Conservation (phyloP, 2,329 filamentous ascomycete species). For the Penicillium palitans region DNA sequence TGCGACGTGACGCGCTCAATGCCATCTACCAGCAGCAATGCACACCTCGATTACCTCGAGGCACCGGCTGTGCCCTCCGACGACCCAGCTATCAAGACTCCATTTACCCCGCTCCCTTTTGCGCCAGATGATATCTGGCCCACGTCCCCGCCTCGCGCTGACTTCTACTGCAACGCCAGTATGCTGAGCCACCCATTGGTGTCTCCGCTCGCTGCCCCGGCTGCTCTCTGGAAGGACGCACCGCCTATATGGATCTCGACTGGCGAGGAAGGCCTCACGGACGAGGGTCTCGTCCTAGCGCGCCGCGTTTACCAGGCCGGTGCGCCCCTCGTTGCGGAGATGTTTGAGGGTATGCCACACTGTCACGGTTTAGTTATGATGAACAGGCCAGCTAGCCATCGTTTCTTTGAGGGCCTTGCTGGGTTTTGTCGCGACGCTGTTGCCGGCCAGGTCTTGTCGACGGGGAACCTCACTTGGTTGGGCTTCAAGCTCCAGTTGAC, state of each 20-base stretch:
- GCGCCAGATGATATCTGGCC: constrained; percentile 45
- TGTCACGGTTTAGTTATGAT: constrained; percentile 59
- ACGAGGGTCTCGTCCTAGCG: constrained; percentile 44
- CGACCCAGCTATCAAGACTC: constrained; percentile 8
- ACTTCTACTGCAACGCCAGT: constrained; percentile 43
- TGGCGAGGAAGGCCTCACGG: constrained; percentile 45
- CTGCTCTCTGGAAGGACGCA: constrained; percentile 42
- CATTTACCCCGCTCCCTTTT: constrained; percentile 30
- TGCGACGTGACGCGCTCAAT: constrained; percentile 46
- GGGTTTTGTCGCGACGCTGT: constrained; percentile 51
- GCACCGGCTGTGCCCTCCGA: constrained; percentile 30
- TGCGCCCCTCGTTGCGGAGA: constrained; percentile 40
- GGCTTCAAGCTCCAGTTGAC: constrained; percentile 30
- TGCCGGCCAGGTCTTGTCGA: constrained; percentile 27
- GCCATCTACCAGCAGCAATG: constrained; percentile 42
- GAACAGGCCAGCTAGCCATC: constrained; percentile 46
- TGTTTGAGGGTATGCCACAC: constrained; percentile 50
- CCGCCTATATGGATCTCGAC: constrained; percentile 45
- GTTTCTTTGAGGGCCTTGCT: constrained; percentile 59
- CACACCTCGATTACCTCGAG: constrained; percentile 44
- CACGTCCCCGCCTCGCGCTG: constrained; percentile 42
- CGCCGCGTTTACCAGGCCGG: constrained; percentile 43
- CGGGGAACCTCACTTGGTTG: constrained; percentile 37
- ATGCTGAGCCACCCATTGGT: constrained; percentile 44
- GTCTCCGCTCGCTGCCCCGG: constrained; percentile 39